phyloP scores from a whole-genome alignment of 768 basidiomycete genomes.

The Suillus weaverae region DNA sequence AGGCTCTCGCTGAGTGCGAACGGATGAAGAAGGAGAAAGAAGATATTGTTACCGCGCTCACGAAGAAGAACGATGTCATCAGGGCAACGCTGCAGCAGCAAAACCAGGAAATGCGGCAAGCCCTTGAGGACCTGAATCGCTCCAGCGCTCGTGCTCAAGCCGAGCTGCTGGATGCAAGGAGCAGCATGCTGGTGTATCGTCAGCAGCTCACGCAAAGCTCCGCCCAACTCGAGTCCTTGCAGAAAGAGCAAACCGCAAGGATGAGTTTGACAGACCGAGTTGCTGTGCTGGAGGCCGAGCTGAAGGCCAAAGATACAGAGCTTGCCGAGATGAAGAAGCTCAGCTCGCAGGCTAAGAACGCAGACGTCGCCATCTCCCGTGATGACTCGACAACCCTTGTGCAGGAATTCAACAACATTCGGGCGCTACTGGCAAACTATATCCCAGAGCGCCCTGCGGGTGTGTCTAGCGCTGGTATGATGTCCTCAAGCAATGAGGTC shows the following conservation, averaged over 20 bases:
- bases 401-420: constrained; percentile 23
- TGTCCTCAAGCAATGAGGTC: constrained; percentile 46
- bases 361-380: constrained; percentile 23
- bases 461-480: constrained; percentile 32
- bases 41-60: constrained; percentile 12
- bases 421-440: not conserved
- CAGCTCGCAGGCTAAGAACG: constrained; percentile 22
- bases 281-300: constrained; percentile 1
- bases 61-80: constrained; percentile 25
- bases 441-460: constrained; percentile 45
- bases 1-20: constrained; percentile 12
- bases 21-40: constrained; percentile 22
- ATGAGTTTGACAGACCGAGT: constrained; percentile 7
- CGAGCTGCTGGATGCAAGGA: constrained; percentile 23
- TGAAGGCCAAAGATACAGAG: constrained; percentile 13
- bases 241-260: constrained; percentile 17
- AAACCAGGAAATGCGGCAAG: constrained; percentile 13
- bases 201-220: constrained; percentile 19
- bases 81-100: constrained; percentile 17
- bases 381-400: constrained; percentile 30
- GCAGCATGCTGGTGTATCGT: constrained; percentile 19
- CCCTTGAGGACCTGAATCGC: constrained; percentile 28
- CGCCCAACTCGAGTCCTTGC: constrained; percentile 20
- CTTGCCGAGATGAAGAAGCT: constrained; percentile 14
- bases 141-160: constrained; percentile 21